phyloP scores from a whole-genome alignment of 2,329 filamentous ascomycete genomes.

The Coleophoma eucalyptorum region DNA sequence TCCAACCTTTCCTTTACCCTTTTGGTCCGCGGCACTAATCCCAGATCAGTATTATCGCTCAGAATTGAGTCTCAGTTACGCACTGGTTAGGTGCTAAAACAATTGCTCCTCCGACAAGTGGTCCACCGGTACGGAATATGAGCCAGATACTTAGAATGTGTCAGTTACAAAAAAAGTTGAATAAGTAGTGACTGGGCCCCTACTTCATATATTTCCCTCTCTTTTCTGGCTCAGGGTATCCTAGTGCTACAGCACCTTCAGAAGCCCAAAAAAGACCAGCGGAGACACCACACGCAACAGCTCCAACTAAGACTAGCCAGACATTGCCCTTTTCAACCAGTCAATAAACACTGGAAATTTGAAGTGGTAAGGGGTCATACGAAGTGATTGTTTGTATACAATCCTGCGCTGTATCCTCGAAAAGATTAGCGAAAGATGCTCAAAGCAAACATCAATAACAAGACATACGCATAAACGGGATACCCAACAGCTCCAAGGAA shows the following conservation, averaged over 20 bases:
- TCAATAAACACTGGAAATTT: constrained; percentile 39
- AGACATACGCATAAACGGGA: constrained; percentile 30
- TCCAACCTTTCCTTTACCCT: constrained; percentile 16
- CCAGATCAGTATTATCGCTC: not conserved
- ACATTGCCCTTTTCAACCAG: constrained; percentile 39
- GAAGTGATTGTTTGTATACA: constrained; percentile 68
- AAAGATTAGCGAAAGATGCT: not conserved
- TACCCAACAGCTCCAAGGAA: constrained; percentile 44
- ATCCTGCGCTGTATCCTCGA: constrained; percentile 40
- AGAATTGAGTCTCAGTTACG: constrained; percentile 23
- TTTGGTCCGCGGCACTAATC: not conserved
- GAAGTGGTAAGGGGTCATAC: constrained; percentile 31
- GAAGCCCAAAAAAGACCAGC: constrained; percentile 68
- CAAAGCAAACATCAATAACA: not conserved
- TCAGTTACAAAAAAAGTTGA: not conserved
- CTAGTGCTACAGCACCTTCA: constrained; percentile 67
- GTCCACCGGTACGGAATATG: constrained; percentile 50
- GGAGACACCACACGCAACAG: constrained; percentile 60
- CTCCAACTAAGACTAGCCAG: constrained; percentile 65
- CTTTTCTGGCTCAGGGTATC: constrained; percentile 67
- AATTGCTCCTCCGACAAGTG: constrained; percentile 67
- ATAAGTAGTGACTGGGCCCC: not conserved
- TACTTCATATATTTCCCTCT: constrained; percentile 46
- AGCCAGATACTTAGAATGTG: constrained; percentile 56
- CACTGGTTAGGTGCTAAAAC: constrained; percentile 59